Conservation (phyloP, 306 rosid genomes). For the Mimosa bimucronata region DNA sequence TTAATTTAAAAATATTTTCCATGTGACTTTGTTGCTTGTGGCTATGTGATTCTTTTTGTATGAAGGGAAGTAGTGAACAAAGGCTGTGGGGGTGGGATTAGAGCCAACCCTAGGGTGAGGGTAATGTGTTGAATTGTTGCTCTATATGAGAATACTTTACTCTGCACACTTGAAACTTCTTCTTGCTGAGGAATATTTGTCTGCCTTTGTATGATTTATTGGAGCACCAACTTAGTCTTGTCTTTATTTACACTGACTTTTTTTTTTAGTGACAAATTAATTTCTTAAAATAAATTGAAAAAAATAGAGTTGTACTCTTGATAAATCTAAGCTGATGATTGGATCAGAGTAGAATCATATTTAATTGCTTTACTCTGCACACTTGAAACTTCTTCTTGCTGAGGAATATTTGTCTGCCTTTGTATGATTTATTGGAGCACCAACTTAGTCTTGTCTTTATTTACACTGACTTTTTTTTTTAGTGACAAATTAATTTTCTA, state of each 20-base stretch:
- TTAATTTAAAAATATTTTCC: no score
- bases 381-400: not conserved
- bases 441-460: not conserved
- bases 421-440: not conserved
- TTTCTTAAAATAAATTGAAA: no score
- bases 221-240: not conserved
- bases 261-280: no score
- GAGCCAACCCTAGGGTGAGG: not conserved
- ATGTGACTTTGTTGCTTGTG: slow-evolving; percentile 5
- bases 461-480: not conserved
- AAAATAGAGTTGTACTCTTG: no score
- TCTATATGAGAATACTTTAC: not conserved
- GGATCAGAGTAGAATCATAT: not conserved
- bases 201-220: not conserved
- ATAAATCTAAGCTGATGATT: not conserved
- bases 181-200: not conserved
- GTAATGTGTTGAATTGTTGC: not conserved
- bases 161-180: not conserved
- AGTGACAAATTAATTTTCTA: no score
- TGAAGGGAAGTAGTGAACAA: slow-evolving; percentile 2
- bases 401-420: not conserved
- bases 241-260: not conserved
- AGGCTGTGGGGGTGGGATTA: not conserved
- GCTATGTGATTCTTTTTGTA: not conserved
- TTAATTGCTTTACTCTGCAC: not conserved